phyloP scores from a whole-genome alignment of 2,329 filamentous ascomycete species.

The Pseudogymnoascus sp. region DNA sequence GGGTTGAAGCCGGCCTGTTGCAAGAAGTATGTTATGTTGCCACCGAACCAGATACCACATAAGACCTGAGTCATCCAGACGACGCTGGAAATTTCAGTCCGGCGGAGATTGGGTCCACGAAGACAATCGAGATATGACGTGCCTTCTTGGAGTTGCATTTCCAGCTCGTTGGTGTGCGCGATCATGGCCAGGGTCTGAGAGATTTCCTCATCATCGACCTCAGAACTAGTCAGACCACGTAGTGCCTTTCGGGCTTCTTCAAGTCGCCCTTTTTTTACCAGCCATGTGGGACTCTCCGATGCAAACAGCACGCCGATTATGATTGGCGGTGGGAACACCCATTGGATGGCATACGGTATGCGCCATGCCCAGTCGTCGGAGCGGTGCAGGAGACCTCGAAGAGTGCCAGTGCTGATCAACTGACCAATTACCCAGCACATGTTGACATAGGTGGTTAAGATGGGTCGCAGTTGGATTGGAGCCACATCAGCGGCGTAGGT shows the following conservation, averaged over 20 bases:
- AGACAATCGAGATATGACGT: slow-evolving; percentile 40
- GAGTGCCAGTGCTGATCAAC: slow-evolving; percentile 36
- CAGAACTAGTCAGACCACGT: not conserved
- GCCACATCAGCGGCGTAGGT: slow-evolving; percentile 23
- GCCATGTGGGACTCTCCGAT: slow-evolving; percentile 10
- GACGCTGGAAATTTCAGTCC: slow-evolving; percentile 38
- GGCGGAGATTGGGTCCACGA: slow-evolving; percentile 38
- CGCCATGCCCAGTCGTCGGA: slow-evolving; percentile 39
- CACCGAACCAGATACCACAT: slow-evolving; percentile 52
- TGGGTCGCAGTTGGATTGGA: not conserved
- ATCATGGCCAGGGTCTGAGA: slow-evolving; percentile 30
- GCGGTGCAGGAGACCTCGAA: slow-evolving; percentile 35
- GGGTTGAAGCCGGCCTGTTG: slow-evolving; percentile 33
- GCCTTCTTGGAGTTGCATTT: slow-evolving; percentile 33
- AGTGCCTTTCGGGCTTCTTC: slow-evolving; percentile 15
- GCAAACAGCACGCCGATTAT: not conserved
- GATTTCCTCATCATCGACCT: not conserved
- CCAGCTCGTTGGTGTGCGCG: slow-evolving; percentile 38
- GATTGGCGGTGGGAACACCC: not conserved
- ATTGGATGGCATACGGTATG: slow-evolving; percentile 31
- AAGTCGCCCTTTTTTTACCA: slow-evolving; percentile 12
- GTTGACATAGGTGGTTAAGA: slow-evolving; percentile 7
- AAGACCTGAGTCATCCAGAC: slow-evolving; percentile 38
- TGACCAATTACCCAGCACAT: slow-evolving; percentile 9
- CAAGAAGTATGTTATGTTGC: slow-evolving; percentile 41